phyloP scores from a whole-genome alignment of 805 yeast genomes.

The Wickerhamiella dianesei region DNA sequence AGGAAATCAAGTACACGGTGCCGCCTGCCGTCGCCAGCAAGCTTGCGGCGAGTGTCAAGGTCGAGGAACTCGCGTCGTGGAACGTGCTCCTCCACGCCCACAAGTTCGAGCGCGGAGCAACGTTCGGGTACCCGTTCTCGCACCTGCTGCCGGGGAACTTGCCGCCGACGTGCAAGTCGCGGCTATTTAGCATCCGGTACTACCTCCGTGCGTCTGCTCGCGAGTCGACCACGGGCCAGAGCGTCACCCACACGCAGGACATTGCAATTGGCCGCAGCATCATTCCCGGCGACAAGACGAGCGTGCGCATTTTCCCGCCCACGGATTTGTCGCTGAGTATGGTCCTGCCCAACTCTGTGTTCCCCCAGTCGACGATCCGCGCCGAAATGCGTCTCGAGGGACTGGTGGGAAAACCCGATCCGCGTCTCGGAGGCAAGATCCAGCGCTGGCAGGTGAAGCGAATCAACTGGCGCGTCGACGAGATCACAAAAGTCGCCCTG shows the following conservation, averaged over 20 bases:
- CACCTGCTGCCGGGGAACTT: constrained; percentile 76
- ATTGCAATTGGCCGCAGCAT: constrained; percentile 64
- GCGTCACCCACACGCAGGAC: constrained; percentile 9
- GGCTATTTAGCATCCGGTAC: constrained; percentile 61
- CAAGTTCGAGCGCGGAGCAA: constrained; percentile 47
- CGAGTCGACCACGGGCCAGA: constrained; percentile 10
- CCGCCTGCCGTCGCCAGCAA: constrained; percentile 10
- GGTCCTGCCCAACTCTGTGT: constrained; percentile 73
- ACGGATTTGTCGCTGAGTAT: constrained; percentile 82
- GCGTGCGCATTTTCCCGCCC: constrained; percentile 88
- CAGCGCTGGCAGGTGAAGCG: constrained; percentile 88
- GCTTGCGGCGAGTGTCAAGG: constrained; percentile 13
- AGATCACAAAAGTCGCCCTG: constrained; percentile 31
- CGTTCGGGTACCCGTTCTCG: constrained; percentile 84
- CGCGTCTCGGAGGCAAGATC: constrained; percentile 4
- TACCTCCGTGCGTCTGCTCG: constrained; percentile 47
- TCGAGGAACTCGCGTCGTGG: constrained; percentile 71
- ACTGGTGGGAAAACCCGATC: constrained; percentile 25
- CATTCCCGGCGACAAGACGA: constrained; percentile 71
- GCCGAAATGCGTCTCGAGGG: constrained; percentile 68
- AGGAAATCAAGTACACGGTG: constrained; percentile 35
- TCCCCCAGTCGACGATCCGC: constrained; percentile 77
- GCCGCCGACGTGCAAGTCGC: constrained; percentile 53
- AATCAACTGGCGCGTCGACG: constrained; percentile 80
- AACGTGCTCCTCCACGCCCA: constrained; percentile 49